Base-by-base conservation (phyloP, 768 basidiomycete species). In the Dacryopinax spathularia region DNA sequence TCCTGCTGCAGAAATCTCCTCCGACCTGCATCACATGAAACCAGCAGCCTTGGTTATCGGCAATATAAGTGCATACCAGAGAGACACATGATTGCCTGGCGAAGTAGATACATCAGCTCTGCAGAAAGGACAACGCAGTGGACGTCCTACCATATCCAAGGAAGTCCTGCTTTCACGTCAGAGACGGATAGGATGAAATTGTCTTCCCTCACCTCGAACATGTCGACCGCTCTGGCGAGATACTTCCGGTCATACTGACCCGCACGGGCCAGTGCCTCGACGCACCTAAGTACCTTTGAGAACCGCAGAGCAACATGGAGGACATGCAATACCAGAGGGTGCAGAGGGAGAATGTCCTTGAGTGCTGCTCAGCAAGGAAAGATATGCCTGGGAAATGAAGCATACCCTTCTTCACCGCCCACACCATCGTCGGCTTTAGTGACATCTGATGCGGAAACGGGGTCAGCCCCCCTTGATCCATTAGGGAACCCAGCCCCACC, bases 381-480 rank as follows among this genome's bases (percentile, higher is more conserved):
- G 39, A 33, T 18, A 18, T 15, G 62, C 4, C 22, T 34, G 6
- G 43, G 33, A 34, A 13, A 63, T 13, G 25, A 66, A 25, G 33
- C 61, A 27, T 64, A 27, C 73, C 94, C 94, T 74, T 96, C 94
- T 67, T 95, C 91, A 1, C 94, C 93, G 1, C 95, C 94, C 13
- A 97, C 91, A 6, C 95, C 95, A 69, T 97, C 95, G 64, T 89
- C 86, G 0, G 89, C 85, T 72, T 88, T 88, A 27, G 73, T 75
- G 13, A 88, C 86, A 71, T 98, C 91, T 73, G 97, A 97, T 7
- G 94, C 85, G 71, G 88, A 95, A 5, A 91, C 88, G 10, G 91
- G 80, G 68, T 85, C 61, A 68, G 25, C 25, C 39, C 62, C 12
- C 63, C 64, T 61, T 34, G 31, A 31, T 3, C 15, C 25, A 13